A percentile compares a stretch with the other conserved stretches of the same genome.
Conservation (phyloP, 257 asterid genomes). For the Salvia splendens region DNA sequence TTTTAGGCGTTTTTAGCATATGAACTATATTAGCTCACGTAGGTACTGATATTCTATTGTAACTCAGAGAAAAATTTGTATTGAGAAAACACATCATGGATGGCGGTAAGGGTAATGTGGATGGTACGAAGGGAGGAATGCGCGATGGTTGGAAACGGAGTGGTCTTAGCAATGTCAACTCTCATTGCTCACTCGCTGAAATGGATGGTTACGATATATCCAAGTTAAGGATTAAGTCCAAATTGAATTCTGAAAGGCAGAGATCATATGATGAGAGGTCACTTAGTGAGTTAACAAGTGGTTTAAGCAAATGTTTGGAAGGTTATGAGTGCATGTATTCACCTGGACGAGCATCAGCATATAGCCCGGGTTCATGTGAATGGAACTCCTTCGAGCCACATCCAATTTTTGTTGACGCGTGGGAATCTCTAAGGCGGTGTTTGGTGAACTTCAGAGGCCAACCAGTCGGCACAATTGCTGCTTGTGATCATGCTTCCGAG, state of each 20-base stretch:
- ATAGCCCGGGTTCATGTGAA: conserved; percentile 61
- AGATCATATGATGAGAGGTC: conserved; percentile 81
- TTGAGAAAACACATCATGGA: conserved; percentile 32
- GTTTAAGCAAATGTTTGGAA: conserved; percentile 56
- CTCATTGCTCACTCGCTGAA: conserved; percentile 63
- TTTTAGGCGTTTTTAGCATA: neutral
- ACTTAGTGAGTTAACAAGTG: conserved; percentile 66
- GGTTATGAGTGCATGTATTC: conserved; percentile 54
- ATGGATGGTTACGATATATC: conserved; percentile 64
- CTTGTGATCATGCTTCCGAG: conserved; percentile 79
- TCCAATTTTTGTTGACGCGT: conserved; percentile 81
- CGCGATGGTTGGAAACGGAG: conserved; percentile 40
- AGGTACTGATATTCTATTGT: conserved; percentile 19
- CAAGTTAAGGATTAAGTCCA: conserved; percentile 67
- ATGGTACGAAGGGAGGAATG: conserved; percentile 32
- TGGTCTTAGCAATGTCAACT: conserved; percentile 59
- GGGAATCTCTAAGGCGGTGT: conserved; percentile 76
- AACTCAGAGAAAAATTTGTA: conserved; percentile 28
- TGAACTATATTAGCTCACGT: neutral
- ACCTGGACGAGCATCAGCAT: conserved; percentile 60
- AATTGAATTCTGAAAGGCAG: conserved; percentile 62
- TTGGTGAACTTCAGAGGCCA: conserved; percentile 68
- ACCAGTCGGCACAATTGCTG: conserved; percentile 88
- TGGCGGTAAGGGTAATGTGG: conserved; percentile 31
- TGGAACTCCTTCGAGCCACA: conserved; percentile 78